Evolutionary conservation across 2,329 filamentous ascomycete genomes (phyloP), one percentile per base, ranked within the genome.

Genomic region (Alternaria arborescens): DNA sequence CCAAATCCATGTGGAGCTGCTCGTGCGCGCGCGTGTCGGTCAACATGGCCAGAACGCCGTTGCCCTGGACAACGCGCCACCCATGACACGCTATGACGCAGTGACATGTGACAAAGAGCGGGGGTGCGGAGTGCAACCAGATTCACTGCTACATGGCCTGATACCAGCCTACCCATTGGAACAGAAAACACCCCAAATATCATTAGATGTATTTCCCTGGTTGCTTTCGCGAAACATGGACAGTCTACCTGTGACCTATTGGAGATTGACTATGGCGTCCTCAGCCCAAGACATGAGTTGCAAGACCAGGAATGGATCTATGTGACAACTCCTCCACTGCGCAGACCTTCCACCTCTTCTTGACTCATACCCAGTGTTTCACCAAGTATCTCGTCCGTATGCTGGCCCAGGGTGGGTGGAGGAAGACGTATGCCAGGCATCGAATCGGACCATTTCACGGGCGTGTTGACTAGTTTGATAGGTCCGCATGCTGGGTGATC

Each of bases 401-500:
- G 77, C 58, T 79, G 77, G 10, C 78, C 95, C 34, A 99, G 81
- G 8, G 90, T 91, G 1, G 95, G 95, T 18, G 95, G 95, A 26
- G 91, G 87, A 4, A 84, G 90, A 34, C 94, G 85, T 40, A 97
- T 88, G 4, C 88, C 86, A 0, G 94, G 93, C 68, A 86, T 88
- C 26, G 90, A 91, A 68, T 94, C 88, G 5, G 93, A 97, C 78
- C 93, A 97, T 78, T 99, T 99, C 60, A 99, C 89, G 0, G 95
- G 95, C 0, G 93, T 96, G 73, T 97, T 97, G 55, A 99, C 90
- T 74, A 99, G 82, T 79, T 93, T 94, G 65, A 99, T 90, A 0
- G 89, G 86, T 0, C 95, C 95, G 77, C 94, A 98, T 8, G 85
- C 83, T 5, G 87, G 87, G 75, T 99, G 95, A 0, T 97, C 87